These are phyloP conservation scores for Hypoxylon sp. DNA, from an alignment of 2,329 filamentous ascomycete species.

Conservation along the genomic window DNA sequence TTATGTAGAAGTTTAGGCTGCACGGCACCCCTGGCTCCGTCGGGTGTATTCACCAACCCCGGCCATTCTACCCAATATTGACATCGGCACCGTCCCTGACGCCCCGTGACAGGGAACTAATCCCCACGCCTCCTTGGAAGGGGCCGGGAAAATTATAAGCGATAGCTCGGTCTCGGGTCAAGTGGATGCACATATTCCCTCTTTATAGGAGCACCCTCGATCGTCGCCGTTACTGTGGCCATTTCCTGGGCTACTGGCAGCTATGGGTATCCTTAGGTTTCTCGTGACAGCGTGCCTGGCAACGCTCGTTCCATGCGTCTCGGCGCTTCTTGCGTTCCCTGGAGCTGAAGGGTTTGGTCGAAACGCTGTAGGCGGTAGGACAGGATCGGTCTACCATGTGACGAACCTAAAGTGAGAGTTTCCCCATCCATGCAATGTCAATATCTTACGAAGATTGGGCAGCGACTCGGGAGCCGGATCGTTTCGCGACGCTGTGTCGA, in stretches of 20 bases:
- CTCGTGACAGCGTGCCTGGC: constrained; percentile 32
- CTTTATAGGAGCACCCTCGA: neutral
- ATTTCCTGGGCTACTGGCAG: neutral
- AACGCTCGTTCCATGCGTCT: constrained; percentile 28
- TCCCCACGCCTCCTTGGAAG: constrained; percentile 7
- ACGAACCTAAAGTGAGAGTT: constrained; percentile 59
- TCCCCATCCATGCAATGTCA: neutral
- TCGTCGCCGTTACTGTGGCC: neutral
- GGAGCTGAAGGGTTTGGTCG: constrained; percentile 66
- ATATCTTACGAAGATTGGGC: neutral
- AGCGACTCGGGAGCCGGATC: constrained; percentile 64
- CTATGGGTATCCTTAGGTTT: constrained; percentile 42
- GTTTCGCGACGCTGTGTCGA: constrained; percentile 65
- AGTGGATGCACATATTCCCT: neutral
- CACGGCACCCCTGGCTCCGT: constrained; percentile 29
- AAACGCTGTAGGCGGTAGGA: constrained; percentile 62
- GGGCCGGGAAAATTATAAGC: constrained; percentile 19
- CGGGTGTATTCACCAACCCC: constrained; percentile 16
- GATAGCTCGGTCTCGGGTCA: constrained; percentile 28
- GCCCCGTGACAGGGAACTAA: constrained; percentile 7
- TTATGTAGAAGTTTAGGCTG: constrained; percentile 32
- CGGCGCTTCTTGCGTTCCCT: constrained; percentile 60
- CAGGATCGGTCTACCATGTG: constrained; percentile 64
- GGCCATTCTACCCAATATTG: constrained; percentile 27
- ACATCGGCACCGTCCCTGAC: constrained; percentile 17